Base-by-base conservation (phyloP, 78 protist species). In the Dictyostelium brefeldianum region DNA sequence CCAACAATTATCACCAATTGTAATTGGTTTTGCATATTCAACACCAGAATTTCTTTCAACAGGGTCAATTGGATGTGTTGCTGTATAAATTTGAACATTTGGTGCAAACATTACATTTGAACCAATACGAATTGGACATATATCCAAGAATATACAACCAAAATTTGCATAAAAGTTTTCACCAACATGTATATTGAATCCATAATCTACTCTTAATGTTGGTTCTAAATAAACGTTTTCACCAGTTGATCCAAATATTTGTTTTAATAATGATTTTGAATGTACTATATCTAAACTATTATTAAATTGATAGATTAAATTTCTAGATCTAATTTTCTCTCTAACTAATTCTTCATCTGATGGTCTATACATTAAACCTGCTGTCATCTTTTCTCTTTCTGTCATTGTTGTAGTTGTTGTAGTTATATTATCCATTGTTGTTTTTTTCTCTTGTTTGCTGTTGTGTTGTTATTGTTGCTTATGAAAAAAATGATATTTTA, bases 131-230 rank as follows among this genome's bases (percentile, higher is more conserved):
- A 74, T 47, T 57, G 74, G 73, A 27, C 73, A 47, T 0, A 48
- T 50, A 69, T 81, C 83, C 17, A 78, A 59, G 54, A 84, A 29
- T 15, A 54, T 12, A 51, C 91, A 18, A 90, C 89, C 62, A 92
- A 56, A 50, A 41, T 73, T 81, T 65, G 91, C 62, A 75, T 80
- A 90, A 25, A 93, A 78, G 74, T 91, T 59, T 15, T 31, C 78
- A 50, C 82, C 82, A n/a, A 71, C 57, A 25, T 56, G 27, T 10
- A 95, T 92, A 78, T 91, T 81, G 27, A 36, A 56, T 7, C 97
- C 98, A 67, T 92, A 94, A 56, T 96, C 98, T 12, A 89, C 87
- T 27, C 59, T 43, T 20, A 96, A 92, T 4, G 94, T 74, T 36
- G 97, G 85, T 20, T 92, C 96, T 0, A 92, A 3, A 73, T 27